These are phyloP conservation scores for Chlorencoelia australis DNA, from an alignment of 2,329 filamentous ascomycete genomes.

Conservation along the genomic window DNA sequence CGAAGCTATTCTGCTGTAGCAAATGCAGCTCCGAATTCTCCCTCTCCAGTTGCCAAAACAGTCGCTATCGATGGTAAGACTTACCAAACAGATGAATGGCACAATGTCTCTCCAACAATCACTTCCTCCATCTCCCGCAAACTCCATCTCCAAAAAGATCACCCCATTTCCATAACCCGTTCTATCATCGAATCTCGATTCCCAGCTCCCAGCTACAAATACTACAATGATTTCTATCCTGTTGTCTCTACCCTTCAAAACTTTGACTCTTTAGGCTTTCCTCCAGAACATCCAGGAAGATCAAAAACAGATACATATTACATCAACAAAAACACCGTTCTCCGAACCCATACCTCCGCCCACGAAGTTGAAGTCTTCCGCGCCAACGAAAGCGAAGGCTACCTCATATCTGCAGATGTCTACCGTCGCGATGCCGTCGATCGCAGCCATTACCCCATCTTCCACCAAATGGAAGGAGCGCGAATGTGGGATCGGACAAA, in stretches of 20 bases:
- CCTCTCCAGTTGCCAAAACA: background rate
- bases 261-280: slow-evolving; percentile 94
- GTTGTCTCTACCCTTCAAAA: slow-evolving; percentile 80
- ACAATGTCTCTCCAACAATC: slow-evolving; percentile 72
- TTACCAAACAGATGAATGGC: slow-evolving; percentile 69
- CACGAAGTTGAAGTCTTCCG: slow-evolving; percentile 81
- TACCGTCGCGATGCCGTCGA: slow-evolving; percentile 94
- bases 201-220: slow-evolving; percentile 58
- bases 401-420: slow-evolving; percentile 87
- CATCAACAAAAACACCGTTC: slow-evolving; percentile 70
- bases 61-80: slow-evolving; percentile 34
- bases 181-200: slow-evolving; percentile 89
- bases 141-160: slow-evolving; percentile 84
- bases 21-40: slow-evolving; percentile 10
- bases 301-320: slow-evolving; percentile 92
- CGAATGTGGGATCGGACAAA: slow-evolving; percentile 71
- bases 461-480: slow-evolving; percentile 98
- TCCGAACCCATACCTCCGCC: slow-evolving; percentile 89
- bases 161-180: slow-evolving; percentile 83
- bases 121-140: slow-evolving; percentile 62
- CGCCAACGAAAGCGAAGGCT: slow-evolving; percentile 63
- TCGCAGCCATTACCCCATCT: slow-evolving; percentile 88
- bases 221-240: slow-evolving; percentile 71
- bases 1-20: slow-evolving; percentile 18
- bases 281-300: slow-evolving; percentile 76